These are phyloP conservation scores for Rhytidhysteron rufulum DNA, from an alignment of 2,329 filamentous ascomycete genomes.

Conservation along the genomic window DNA sequence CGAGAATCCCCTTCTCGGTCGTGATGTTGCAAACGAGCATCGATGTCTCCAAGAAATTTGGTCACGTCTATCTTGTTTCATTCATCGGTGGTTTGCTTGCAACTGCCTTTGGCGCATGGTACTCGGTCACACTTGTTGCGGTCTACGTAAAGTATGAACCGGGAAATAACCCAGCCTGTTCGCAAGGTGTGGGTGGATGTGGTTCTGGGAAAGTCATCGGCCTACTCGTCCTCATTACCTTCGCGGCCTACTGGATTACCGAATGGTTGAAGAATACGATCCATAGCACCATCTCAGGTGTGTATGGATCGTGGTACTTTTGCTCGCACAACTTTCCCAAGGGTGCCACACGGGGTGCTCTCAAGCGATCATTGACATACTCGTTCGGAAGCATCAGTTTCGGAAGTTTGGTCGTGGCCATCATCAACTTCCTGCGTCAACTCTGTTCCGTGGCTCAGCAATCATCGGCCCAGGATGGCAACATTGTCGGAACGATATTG, in stretches of 20 bases:
- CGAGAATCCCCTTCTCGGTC: constrained; percentile 83
- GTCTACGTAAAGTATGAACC: constrained; percentile 84
- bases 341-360: constrained; percentile 76
- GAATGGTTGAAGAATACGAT: constrained; percentile 94
- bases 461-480: constrained; percentile 62
- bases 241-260: constrained; percentile 89
- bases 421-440: constrained; percentile 82
- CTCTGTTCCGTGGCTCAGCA: constrained; percentile 73
- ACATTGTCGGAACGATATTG: constrained; percentile 61
- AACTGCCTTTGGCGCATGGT: constrained; percentile 78
- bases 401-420: constrained; percentile 78
- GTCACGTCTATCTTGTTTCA: constrained; percentile 83
- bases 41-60: constrained; percentile 77
- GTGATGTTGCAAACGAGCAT: constrained; percentile 85
- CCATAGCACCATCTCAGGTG: constrained; percentile 79
- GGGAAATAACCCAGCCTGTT: constrained; percentile 54
- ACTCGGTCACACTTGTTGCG: constrained; percentile 77
- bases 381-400: constrained; percentile 89
- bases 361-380: constrained; percentile 78
- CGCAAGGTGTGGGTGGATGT: constrained; percentile 57
- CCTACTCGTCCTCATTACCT: constrained; percentile 80
- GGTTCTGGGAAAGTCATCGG: constrained; percentile 76
- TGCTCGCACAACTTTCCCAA: constrained; percentile 65
- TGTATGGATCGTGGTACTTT: constrained; percentile 95
- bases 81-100: constrained; percentile 76